Evolutionary conservation across 345 rosid species (phyloP), one percentile per base, ranked within the genome.

Genomic region (Anacardium occidentale): DNA sequence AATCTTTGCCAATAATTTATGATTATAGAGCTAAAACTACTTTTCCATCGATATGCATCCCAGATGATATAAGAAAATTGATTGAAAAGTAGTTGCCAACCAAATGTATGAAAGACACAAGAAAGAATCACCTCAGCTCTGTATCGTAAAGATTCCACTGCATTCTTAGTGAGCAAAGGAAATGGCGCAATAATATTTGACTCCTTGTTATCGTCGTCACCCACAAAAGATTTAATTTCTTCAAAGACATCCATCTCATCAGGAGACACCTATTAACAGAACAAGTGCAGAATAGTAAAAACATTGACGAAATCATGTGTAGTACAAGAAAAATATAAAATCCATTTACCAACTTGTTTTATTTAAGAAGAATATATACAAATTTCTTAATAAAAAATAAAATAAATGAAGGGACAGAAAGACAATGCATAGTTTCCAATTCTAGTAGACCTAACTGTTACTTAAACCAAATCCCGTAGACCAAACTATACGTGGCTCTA

Each of bases 141-240:
- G 73, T 94, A 92, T 66, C 98, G 85, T 61, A 94, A 80, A 69
- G 89, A 89, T 86, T 92, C 98, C 15, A 89, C 92, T 7, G 94
- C 98, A 77, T 87, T 89, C 72, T 88, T 78, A 4, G 97, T 89
- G 60, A 92, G 83, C 75, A 85, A 78, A 67, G 94, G 84, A 78
- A 90, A 94, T 37, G 92, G 87, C 52, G 74, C 44, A 66, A 94
- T 83, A n/a, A 76, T 11, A 29, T 81, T 76, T 6, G 77, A 71
- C 52, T 85, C 91, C 74, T 76, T 69, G 71, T 78, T 82, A 50
- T 86, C 90, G 37, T 85, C 85, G 24, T 82, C 88, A 66, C 91
- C 94, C 68, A 94, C 66, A 52, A 85, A 84, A 37, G 90, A 77
- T 74, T 92, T 88, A 75, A 90, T 83, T 71, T 88, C 91, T 84